Percentiles rank a stretch among this genome's conserved stretches.
phyloP scores from a whole-genome alignment of 2,329 filamentous ascomycete species.

The Exserohilum turcica region DNA sequence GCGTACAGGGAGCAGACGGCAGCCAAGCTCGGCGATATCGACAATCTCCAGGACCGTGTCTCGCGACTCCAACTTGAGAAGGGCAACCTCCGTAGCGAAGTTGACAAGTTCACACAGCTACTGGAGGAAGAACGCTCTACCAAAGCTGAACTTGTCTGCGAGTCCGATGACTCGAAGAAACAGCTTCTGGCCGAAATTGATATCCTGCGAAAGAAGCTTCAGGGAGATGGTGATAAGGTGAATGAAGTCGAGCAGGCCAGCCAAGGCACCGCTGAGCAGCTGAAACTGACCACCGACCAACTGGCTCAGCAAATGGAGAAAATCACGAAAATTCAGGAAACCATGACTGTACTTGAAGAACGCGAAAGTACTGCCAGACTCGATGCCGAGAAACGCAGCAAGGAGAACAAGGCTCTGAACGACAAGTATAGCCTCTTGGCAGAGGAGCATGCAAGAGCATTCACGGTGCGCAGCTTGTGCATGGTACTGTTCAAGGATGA shows the following conservation, averaged over 20 bases:
- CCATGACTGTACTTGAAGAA: conserved; percentile 18
- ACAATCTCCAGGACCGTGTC: conserved; percentile 28
- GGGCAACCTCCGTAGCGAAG: conserved; percentile 33
- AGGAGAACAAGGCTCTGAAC: conserved; percentile 19
- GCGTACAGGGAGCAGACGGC: conserved; percentile 27
- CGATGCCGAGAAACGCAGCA: conserved; percentile 27
- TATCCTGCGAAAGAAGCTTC: conserved; percentile 18
- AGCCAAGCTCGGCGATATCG: conserved; percentile 28
- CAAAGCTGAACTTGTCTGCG: conserved; percentile 14
- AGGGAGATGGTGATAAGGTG: conserved; percentile 23
- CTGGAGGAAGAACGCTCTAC: conserved; percentile 16
- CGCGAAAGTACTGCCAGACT: conserved; percentile 16
- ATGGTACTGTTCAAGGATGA: not conserved
- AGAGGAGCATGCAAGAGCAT: conserved; percentile 26
- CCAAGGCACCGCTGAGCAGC: conserved; percentile 22
- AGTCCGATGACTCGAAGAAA: conserved; percentile 21
- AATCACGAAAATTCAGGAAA: conserved; percentile 15
- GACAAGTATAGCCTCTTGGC: conserved; percentile 31
- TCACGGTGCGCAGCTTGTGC: conserved; percentile 19
- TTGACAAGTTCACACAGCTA: conserved; percentile 25
- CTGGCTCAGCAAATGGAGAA: conserved; percentile 30
- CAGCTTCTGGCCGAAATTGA: conserved; percentile 23
- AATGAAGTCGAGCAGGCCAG: conserved; percentile 18
- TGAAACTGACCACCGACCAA: conserved; percentile 22
- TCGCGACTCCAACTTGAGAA: conserved; percentile 39